Percentiles rank a stretch among this genome's conserved stretches.
Evolutionary conservation across 805 yeast species (phyloP).

Genomic region (Clavispora fructus): DNA sequence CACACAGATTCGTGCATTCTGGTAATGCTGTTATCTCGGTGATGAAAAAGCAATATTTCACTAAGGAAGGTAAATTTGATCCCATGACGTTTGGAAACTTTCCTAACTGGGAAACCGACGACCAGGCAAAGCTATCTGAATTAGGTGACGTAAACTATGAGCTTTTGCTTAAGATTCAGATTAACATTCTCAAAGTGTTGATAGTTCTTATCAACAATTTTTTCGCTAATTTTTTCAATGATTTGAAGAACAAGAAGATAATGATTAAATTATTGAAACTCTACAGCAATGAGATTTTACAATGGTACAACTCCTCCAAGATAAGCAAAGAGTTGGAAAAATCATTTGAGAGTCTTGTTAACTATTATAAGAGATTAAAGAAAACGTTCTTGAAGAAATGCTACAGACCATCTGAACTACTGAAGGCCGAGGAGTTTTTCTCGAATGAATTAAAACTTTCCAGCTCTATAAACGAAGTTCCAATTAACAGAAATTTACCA

Average conservation of each 20-base stretch:
- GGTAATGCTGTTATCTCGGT: conserved; percentile 42
- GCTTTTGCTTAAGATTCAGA: conserved; percentile 69
- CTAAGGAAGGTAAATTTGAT: conserved; percentile 9
- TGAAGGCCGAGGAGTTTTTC: conserved; percentile 34
- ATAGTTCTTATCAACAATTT: conserved; percentile 66
- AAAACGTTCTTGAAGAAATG: conserved; percentile 64
- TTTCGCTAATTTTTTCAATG: conserved; percentile 70
- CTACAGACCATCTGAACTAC: conserved; percentile 53
- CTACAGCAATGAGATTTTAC: conserved; percentile 61
- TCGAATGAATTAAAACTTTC: conserved; percentile 39
- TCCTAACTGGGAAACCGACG: conserved; percentile 57
- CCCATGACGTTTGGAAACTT: conserved; percentile 21
- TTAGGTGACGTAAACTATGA: conserved; percentile 55
- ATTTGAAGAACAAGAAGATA: conserved; percentile 50
- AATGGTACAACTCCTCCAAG: conserved; percentile 42
- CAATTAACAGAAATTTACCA: conserved; percentile 42
- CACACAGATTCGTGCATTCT: conserved; percentile 37
- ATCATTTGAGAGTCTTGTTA: conserved; percentile 35
- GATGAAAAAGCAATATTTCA: conserved; percentile 28
- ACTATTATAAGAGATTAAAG: conserved; percentile 59
- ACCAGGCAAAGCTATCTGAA: conserved; percentile 30
- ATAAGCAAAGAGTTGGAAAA: conserved; percentile 29
- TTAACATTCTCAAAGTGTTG: conserved; percentile 75
- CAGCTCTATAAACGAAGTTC: conserved; percentile 40
- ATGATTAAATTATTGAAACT: conserved; percentile 61